Evolutionary conservation across 805 yeast genomes (phyloP), one percentile per base, ranked within the genome.

Genomic region (Yarrowia yakushimensis): DNA sequence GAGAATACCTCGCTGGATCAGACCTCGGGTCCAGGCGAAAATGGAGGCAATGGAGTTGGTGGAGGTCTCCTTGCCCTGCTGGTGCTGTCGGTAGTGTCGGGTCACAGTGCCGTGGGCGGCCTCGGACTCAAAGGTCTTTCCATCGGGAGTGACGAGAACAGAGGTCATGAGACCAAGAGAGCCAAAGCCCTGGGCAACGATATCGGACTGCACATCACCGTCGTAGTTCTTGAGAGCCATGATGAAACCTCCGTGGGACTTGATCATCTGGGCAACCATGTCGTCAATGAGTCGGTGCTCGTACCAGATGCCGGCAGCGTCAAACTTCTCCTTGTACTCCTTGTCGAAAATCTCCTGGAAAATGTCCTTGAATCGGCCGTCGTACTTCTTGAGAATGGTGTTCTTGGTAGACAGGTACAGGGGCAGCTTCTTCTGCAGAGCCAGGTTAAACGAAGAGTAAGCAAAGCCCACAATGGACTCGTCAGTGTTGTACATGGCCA

Each of bases 81-180:
- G 97, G 77, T 90, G 90, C 77, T 87, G 94, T 80, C 97, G 88
- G 79, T 82, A 93, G 76, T 93, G 98, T 79, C 98, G 88, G 50
- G 97, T 93, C 69, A 93, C 98, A 13, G 98, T 93, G 63, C 98
- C 98, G 75, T 93, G 98, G n/a, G 98, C 98, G 64, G 98, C 98
- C 80, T 93, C 98, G 62, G 91, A 80, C 80, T 93, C 97, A 74
- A 90, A 92, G 13, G 97, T 86, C 79, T 88, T 89, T 25, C 97
- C 97, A 76, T 93, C 97, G 57, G 97, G 96, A n/a, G 97, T 85
- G 72, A 91, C 84, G 69, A 93, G 82, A n/a, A 90, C 96, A 2
- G 98, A 93, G 31, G 98, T 91, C 98, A 93, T 93, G 69, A 93
- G 82, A 43, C 98, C 98, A 68, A 93, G 81, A 18, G 97, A 92